Base-by-base conservation (phyloP, 2,329 filamentous ascomycete species). In the Xylaria arbuscula region DNA sequence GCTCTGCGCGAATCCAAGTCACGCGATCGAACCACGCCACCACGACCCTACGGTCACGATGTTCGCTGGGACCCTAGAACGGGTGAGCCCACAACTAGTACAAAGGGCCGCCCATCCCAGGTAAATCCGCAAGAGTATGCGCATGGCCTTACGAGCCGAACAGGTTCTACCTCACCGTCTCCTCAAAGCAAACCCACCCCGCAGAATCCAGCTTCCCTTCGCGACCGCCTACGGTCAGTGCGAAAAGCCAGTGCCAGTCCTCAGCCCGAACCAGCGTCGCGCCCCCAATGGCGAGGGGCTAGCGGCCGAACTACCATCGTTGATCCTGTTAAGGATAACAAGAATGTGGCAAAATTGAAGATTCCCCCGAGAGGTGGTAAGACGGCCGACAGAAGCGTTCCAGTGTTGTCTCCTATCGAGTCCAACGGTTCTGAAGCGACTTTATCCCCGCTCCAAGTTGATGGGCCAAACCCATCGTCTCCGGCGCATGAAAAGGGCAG, bases 281-380 rank as follows among this genome's bases (percentile, higher is more conserved):
- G 84, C 24, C 88, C 89, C 5, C 84, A 89, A 66, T 94, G 92
- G 92, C 90, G 89, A 74, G 92, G 92, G 19, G 88, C 89, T 45
- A 93, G 89, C 76, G 92, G 92, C 34, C 87, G 92, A 71, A 85
- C 85, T 50, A 83, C 87, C 42, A 83, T 93, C 64, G 86, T 92
- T 40, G 85, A 86, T 53, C 89, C 91, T 3, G 85, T 93, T 45
- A 85, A 83, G 75, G 90, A 93, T 76, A 87, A 88, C 42, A 81
- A 81, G 50, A 81, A 83, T 67, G 86, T 85, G 15, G 80, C 85
- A 66, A 87, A 89, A n/a, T 79, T 91, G 50, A 85, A 81, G 68
- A 81, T 91, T 64, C 85, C 86, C 17, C 81, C 81, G 50, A 88
- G 83, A 76, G 85, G 79, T 74, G 83, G 79, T 74, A 87, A 83